These are phyloP conservation scores for Globisporangium paroecandrum DNA, from an alignment of 352 stramenopile genomes.

Conservation along the genomic window DNA sequence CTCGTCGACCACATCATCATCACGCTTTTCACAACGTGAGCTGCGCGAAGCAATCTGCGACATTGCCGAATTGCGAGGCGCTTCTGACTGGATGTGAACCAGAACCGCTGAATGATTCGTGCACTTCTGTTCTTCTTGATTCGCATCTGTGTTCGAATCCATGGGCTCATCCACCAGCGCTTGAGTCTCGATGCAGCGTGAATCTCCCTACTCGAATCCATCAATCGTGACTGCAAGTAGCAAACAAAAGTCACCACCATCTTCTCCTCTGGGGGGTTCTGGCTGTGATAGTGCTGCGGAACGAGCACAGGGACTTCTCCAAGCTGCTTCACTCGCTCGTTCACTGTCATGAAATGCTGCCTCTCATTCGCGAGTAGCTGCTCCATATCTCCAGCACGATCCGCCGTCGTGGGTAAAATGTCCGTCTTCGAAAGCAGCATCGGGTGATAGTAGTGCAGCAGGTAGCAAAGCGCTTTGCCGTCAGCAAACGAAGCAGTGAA, in stretches of 20 bases:
- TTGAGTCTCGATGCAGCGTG: constrained; percentile 87
- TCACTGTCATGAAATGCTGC: constrained; percentile 86
- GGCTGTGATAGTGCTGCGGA: constrained; percentile 83
- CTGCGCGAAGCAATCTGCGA: constrained; percentile 55
- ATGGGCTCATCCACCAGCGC: constrained; percentile 65
- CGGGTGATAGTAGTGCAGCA: constrained; percentile 96
- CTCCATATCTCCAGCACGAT: constrained; percentile 21
- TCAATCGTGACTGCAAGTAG: constrained; percentile 92
- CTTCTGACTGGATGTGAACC: constrained; percentile 78
- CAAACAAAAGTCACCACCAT: constrained; percentile 93
- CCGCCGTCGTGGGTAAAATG: constrained; percentile 45
- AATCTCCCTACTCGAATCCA: constrained; percentile 93
- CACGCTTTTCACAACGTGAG: constrained; percentile 43
- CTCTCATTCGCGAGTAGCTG: constrained; percentile 67
- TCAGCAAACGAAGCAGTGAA: constrained; percentile 94
- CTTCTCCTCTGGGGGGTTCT: constrained; percentile 90
- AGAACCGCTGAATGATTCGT: constrained; percentile 69
- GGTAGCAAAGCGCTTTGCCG: constrained; percentile 88
- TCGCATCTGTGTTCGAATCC: constrained; percentile 47
- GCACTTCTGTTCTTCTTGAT: constrained; percentile 57
- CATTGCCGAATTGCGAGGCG: constrained; percentile 69
- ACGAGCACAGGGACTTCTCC: constrained; percentile 91
- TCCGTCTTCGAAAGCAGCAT: constrained; percentile 77
- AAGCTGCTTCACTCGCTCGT: constrained; percentile 86
- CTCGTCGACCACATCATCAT: constrained; percentile 26